These are phyloP conservation scores for Penicillium rolfsii DNA, from an alignment of 2,329 filamentous ascomycete species.

Conservation along the genomic window DNA sequence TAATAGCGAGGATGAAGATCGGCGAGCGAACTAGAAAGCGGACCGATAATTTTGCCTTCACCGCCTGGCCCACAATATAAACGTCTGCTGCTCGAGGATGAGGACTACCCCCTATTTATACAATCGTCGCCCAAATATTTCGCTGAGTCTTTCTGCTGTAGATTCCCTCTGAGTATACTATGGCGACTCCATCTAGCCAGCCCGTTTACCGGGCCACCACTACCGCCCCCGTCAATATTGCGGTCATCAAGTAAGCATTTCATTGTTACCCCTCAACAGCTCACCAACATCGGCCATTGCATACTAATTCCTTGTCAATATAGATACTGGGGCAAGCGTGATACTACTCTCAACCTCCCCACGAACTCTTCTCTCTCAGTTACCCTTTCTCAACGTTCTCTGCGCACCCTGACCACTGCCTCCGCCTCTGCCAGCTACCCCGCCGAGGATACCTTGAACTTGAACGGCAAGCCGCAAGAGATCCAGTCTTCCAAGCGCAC, in stretches of 20 bases:
- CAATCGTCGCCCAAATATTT: slow-evolving; percentile 11
- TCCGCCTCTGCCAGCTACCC: slow-evolving; percentile 78
- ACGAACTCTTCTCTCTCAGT: slow-evolving; percentile 98
- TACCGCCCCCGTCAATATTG: slow-evolving; percentile 96
- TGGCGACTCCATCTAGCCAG: slow-evolving; percentile 41
- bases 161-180: slow-evolving; percentile 22
- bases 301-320: slow-evolving; percentile 8
- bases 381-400: slow-evolving; percentile 89
- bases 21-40: slow-evolving; percentile 13
- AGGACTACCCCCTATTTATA: slow-evolving; percentile 22
- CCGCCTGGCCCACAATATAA: slow-evolving; percentile 25
- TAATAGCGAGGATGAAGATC: slow-evolving; percentile 22
- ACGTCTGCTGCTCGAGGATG: slow-evolving; percentile 17
- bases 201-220: slow-evolving; percentile 87
- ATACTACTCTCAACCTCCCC: slow-evolving; percentile 89
- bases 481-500: slow-evolving; percentile 79
- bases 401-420: slow-evolving; percentile 94
- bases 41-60: slow-evolving; percentile 31
- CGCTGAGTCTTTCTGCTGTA: slow-evolving; percentile 3
- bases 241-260: slow-evolving; percentile 80
- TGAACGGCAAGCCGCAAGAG: slow-evolving; percentile 83
- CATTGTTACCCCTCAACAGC: slow-evolving; percentile 25
- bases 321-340: slow-evolving; percentile 95
- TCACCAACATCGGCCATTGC: slow-evolving; percentile 19
- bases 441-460: slow-evolving; percentile 69